phyloP scores from a whole-genome alignment of 23 red algal genomes.

The Gracilaria vermiculophylla region DNA sequence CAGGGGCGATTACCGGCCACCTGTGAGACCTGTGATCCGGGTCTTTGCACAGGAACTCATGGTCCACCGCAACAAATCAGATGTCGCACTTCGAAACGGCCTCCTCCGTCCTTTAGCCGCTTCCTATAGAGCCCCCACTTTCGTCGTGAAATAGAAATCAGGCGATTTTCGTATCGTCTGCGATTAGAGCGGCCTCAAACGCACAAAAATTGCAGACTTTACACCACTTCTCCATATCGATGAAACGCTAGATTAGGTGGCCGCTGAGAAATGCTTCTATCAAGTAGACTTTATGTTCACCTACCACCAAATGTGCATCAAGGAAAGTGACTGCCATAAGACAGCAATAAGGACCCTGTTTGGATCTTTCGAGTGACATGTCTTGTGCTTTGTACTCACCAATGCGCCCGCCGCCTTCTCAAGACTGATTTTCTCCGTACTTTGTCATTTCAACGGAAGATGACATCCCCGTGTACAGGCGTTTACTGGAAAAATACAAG shows the following conservation, averaged over 20 bases:
- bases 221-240: neutral
- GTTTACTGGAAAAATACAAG: neutral
- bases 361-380: neutral
- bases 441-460: neutral
- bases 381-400: slow-evolving; percentile 14
- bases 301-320: neutral
- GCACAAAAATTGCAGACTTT: neutral
- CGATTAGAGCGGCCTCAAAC: neutral
- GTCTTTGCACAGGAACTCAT: too few species aligned
- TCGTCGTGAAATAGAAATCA: slow-evolving; percentile 5
- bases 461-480: slow-evolving; percentile 9
- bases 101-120: neutral
- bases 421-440: neutral
- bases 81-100: neutral
- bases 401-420: neutral
- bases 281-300: slow-evolving; percentile 22
- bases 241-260: neutral
- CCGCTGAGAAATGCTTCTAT: neutral
- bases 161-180: slow-evolving; percentile 10
- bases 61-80: too few species aligned
- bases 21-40: too few species aligned
- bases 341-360: slow-evolving; percentile 28
- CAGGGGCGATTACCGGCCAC: too few species aligned
- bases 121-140: slow-evolving; percentile 2
- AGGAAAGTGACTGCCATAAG: neutral